Percentiles rank a stretch among this genome's conserved stretches.
Evolutionary conservation across 2,329 filamentous ascomycete species (phyloP).

Genomic region (Delphinella strobiligena): DNA sequence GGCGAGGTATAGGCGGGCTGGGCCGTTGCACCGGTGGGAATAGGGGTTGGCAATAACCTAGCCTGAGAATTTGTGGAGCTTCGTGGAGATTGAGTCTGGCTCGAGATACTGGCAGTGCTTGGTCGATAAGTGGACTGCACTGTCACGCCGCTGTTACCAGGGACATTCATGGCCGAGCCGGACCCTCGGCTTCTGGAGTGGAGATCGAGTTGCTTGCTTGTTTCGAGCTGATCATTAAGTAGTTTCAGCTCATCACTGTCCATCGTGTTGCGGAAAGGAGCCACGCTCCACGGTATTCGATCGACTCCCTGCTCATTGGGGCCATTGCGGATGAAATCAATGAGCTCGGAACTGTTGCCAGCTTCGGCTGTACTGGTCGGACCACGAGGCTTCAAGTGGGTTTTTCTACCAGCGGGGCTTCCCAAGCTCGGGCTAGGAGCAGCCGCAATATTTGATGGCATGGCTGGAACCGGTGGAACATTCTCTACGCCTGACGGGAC

Average conservation of each 20-base stretch:
- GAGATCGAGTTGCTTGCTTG: no score
- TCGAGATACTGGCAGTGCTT: not conserved
- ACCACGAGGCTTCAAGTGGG: slow-evolving; percentile 12
- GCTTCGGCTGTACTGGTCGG: slow-evolving; percentile 52
- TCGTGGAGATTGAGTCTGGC: slow-evolving; percentile 30
- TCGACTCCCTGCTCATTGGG: slow-evolving; percentile 49
- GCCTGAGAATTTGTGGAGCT: slow-evolving; percentile 67
- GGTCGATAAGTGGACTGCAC: not conserved
- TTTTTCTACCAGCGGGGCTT: slow-evolving; percentile 12
- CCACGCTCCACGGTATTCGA: slow-evolving; percentile 69
- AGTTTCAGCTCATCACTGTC: slow-evolving; percentile 66
- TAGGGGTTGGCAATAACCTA: slow-evolving; percentile 40
- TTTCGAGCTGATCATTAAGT: no score
- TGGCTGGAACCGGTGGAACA: slow-evolving; percentile 17
- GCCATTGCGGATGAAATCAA: slow-evolving; percentile 88
- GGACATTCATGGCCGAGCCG: not conserved
- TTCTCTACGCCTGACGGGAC: slow-evolving; percentile 10
- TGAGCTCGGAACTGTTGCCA: slow-evolving; percentile 65
- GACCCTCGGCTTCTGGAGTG: no score
- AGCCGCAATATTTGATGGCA: slow-evolving; percentile 8
- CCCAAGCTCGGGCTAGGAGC: not conserved
- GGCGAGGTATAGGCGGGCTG: slow-evolving; percentile 1
- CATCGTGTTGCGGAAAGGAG: slow-evolving; percentile 74
- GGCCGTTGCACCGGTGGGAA: not conserved
- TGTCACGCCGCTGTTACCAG: not conserved